Evolutionary conservation across 805 yeast genomes (phyloP).

Genomic region (Ogataea ganodermae): DNA sequence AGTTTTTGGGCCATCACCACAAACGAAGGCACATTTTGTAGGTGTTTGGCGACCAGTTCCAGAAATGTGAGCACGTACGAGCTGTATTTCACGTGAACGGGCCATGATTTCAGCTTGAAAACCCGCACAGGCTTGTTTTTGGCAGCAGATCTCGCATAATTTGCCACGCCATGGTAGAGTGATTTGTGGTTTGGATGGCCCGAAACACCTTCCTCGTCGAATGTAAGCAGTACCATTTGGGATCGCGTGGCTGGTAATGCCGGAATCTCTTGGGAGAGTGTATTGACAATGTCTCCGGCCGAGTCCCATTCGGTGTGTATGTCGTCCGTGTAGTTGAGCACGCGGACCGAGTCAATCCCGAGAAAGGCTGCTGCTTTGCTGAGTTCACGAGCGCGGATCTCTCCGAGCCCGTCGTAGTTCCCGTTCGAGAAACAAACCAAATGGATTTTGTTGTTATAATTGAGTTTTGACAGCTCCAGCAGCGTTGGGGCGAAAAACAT

Average conservation of each 20-base stretch:
- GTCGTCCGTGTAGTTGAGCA: conserved; percentile 65
- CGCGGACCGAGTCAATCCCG: conserved; percentile 47
- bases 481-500: conserved; percentile 93
- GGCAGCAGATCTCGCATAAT: conserved; percentile 24
- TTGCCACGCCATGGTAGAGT: conserved; percentile 51
- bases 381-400: conserved; percentile 61
- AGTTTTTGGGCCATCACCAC: neutral
- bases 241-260: conserved; percentile 20
- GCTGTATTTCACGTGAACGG: conserved; percentile 47
- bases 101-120: conserved; percentile 36
- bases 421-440: conserved; percentile 79
- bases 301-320: conserved; percentile 67
- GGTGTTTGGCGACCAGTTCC: conserved; percentile 33
- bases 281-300: conserved; percentile 37
- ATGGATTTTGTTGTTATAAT: conserved; percentile 52
- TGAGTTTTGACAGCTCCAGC: conserved; percentile 47
- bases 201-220: conserved; percentile 83
- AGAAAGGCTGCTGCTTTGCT: conserved; percentile 52
- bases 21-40: conserved; percentile 5
- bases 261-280: conserved; percentile 33
- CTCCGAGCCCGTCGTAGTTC: conserved; percentile 73
- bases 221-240: conserved; percentile 59
- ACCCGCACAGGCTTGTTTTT: conserved; percentile 15
- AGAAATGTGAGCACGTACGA: conserved; percentile 44
- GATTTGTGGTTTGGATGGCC: conserved; percentile 85